Percentiles rank a stretch among this genome's conserved stretches.
Conservation (phyloP, 768 basidiomycete genomes). For the Calocera cornea region DNA sequence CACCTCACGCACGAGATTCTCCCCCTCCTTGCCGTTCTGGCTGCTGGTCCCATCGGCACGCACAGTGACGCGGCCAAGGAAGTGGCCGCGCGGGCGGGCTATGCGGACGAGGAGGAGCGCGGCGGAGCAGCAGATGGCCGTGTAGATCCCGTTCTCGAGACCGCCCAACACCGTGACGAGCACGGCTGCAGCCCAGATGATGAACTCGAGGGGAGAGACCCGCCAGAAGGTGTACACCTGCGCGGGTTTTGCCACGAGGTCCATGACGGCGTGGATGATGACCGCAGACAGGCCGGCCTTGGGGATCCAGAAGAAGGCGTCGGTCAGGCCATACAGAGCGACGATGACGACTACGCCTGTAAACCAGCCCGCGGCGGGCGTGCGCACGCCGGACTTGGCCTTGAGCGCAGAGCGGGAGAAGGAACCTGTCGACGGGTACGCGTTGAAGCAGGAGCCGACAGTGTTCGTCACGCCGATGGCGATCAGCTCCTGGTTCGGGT, state of each 20-base stretch:
- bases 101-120: constrained; percentile 73
- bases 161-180: constrained; percentile 83
- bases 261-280: constrained; percentile 69
- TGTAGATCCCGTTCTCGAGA: constrained; percentile 87
- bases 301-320: constrained; percentile 79
- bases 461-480: constrained; percentile 97
- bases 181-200: constrained; percentile 79
- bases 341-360: constrained; percentile 82
- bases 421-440: constrained; percentile 94
- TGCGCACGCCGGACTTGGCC: constrained; percentile 93
- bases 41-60: constrained; percentile 23
- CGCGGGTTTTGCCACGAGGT: constrained; percentile 66
- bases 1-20: constrained; percentile 47
- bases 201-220: constrained; percentile 79
- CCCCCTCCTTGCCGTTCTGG: constrained; percentile 7
- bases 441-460: constrained; percentile 74
- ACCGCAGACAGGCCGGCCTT: constrained; percentile 62
- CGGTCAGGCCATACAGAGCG: constrained; percentile 85
- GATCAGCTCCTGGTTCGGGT: constrained; percentile 58
- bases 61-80: constrained; percentile 75
- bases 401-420: constrained; percentile 98
- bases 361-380: constrained; percentile 75
- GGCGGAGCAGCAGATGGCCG: constrained; percentile 65
- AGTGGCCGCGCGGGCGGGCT: constrained; percentile 75
- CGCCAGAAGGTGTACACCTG: constrained; percentile 86